Percentiles rank a stretch among this genome's conserved stretches.
Conservation (phyloP, 1,284 basidiomycete species). For the Ceratobasidium sp. region DNA sequence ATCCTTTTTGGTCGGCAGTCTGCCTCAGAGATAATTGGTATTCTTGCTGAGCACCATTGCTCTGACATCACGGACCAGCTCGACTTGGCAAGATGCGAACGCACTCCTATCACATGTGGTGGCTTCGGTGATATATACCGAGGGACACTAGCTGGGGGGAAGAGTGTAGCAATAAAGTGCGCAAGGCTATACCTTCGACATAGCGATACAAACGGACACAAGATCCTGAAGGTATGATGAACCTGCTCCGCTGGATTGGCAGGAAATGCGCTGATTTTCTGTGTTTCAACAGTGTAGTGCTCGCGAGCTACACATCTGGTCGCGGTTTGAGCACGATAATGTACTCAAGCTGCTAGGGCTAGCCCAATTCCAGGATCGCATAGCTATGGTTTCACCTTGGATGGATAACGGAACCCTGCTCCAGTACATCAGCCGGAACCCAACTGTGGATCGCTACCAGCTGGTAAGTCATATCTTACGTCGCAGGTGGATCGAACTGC, state of each 20-base stretch:
- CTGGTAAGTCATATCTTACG: neutral
- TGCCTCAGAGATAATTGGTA: too few relatives aligned
- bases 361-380: neutral
- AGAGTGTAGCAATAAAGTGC: neutral
- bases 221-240: too few relatives aligned
- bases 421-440: neutral
- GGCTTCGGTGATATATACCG: conserved; percentile 20
- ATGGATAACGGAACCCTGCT: conserved; percentile 1
- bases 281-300: neutral
- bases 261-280: too few relatives aligned
- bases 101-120: neutral
- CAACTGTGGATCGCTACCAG: neutral
- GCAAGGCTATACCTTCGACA: neutral
- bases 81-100: too few relatives aligned
- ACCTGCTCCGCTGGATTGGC: too few relatives aligned
- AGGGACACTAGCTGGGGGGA: neutral
- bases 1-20: too few relatives aligned
- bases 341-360: neutral
- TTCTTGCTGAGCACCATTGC: conserved; percentile 6
- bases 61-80: neutral
- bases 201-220: too few relatives aligned
- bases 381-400: conserved; percentile 20
- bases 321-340: neutral
- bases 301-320: conserved; percentile 6
- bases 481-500: neutral